These are phyloP conservation scores for Brassica balearica DNA, from an alignment of 441 rosid species.

Conservation along the genomic window DNA sequence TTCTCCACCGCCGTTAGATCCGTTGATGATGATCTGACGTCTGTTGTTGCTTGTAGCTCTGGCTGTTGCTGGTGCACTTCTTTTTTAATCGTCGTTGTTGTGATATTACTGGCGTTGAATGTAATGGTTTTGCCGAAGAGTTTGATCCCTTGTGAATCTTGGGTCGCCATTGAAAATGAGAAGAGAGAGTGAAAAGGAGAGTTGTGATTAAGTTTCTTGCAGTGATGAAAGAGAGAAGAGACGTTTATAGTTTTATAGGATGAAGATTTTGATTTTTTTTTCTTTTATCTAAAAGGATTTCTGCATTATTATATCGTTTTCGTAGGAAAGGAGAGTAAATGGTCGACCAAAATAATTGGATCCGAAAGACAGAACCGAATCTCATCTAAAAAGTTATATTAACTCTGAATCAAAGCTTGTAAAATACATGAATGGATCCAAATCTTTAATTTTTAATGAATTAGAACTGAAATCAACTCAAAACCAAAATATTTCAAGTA, in stretches of 20 bases:
- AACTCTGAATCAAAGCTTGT: background rate
- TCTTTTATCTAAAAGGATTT: background rate
- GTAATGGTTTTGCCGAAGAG: conserved; percentile 79
- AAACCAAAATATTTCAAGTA: background rate
- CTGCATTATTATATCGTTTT: conserved; percentile 20
- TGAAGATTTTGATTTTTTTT: conserved; percentile 26
- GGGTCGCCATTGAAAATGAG: conserved; percentile 48
- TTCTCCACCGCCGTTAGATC: conserved; percentile 54
- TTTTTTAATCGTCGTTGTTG: conserved; percentile 48
- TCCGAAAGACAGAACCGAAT: background rate
- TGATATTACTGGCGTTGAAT: conserved; percentile 51
- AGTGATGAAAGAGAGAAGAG: conserved; percentile 43
- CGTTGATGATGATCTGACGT: conserved; percentile 38
- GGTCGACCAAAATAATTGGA: background rate
- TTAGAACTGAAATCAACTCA: background rate
- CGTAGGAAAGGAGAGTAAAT: conserved; percentile 13
- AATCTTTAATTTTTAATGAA: background rate
- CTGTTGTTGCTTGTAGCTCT: conserved; percentile 18
- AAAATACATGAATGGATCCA: background rate
- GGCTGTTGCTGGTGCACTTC: conserved; percentile 33
- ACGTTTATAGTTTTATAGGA: conserved; percentile 36
- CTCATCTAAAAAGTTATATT: background rate
- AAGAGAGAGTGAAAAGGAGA: conserved; percentile 20
- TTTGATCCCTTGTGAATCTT: conserved; percentile 73
- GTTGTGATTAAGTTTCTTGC: conserved; percentile 32